Conservation (phyloP, 169 alveolate genomes). For the Cryptosporidium ubiquitum region DNA sequence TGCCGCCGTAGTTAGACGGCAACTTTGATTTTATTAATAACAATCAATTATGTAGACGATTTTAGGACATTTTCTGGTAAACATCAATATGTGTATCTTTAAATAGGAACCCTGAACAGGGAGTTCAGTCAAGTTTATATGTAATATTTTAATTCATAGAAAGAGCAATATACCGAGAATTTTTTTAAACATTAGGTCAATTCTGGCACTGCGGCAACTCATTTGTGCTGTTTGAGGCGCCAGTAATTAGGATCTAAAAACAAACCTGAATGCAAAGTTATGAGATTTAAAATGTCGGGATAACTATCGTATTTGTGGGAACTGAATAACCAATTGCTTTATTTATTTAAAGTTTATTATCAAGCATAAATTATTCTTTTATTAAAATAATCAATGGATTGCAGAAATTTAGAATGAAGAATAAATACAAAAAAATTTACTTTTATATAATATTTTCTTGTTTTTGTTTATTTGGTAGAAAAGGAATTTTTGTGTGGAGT, state of each 20-base stretch:
- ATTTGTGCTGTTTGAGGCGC: neutral
- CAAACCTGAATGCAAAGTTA: neutral
- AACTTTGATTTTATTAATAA: neutral
- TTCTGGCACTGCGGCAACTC: neutral
- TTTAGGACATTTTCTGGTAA: neutral
- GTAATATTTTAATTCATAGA: too few relatives aligned
- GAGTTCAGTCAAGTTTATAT: too few relatives aligned
- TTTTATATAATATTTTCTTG: neutral
- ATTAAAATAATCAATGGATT: neutral
- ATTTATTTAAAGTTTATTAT: neutral
- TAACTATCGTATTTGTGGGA: neutral
- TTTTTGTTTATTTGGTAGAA: neutral
- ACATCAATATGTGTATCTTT: neutral
- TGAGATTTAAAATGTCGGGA: neutral
- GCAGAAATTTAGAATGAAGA: neutral
- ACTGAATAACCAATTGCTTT: neutral
- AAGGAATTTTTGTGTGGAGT: neutral
- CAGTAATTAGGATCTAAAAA: neutral
- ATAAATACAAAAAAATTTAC: neutral
- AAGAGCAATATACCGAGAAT: too few relatives aligned
- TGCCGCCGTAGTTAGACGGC: constrained; percentile 10
- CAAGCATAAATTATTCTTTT: neutral
- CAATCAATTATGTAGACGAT: neutral
- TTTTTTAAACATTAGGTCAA: neutral
- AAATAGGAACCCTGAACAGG: neutral